These are phyloP conservation scores for Batkoa obscura DNA, from an alignment of 371 early-diverging fungal species.

Conservation along the genomic window DNA sequence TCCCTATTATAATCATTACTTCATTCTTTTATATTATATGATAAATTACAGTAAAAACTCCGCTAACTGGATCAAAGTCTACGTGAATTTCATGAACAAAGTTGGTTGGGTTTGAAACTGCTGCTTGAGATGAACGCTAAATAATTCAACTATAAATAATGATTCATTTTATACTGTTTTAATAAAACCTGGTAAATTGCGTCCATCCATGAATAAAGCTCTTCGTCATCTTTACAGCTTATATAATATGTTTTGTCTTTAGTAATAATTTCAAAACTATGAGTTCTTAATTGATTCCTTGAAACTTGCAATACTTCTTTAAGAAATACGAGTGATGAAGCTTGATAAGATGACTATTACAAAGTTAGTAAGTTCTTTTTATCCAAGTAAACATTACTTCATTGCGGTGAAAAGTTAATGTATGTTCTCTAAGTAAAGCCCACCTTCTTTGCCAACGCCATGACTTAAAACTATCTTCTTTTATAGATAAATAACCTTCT, in stretches of 20 bases:
- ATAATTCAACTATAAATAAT: conserved; percentile 9
- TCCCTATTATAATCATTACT: conserved; percentile 25
- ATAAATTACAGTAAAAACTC: conserved; percentile 46
- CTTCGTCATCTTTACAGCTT: conserved; percentile 78
- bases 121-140: conserved; percentile 23
- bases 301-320: conserved; percentile 69
- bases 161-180: neutral
- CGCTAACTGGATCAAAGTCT: conserved; percentile 63
- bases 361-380: no score
- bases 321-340: conserved; percentile 58
- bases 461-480: conserved; percentile 70
- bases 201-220: conserved; percentile 92
- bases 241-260: conserved; percentile 71
- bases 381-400: conserved; percentile 59
- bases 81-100: conserved; percentile 75
- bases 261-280: conserved; percentile 76
- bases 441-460: conserved; percentile 91
- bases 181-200: conserved; percentile 58
- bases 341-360: conserved; percentile 43
- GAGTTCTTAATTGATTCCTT: conserved; percentile 63
- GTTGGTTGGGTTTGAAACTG: conserved; percentile 60
- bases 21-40: neutral
- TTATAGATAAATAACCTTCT: conserved; percentile 63
- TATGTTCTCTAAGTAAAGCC: conserved; percentile 71
- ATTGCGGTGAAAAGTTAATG: conserved; percentile 81